A percentile compares a stretch with the other conserved stretches of the same genome.
Conservation (phyloP, 2,329 filamentous ascomycete species). For the Zelopaecilomyces penicillatus region DNA sequence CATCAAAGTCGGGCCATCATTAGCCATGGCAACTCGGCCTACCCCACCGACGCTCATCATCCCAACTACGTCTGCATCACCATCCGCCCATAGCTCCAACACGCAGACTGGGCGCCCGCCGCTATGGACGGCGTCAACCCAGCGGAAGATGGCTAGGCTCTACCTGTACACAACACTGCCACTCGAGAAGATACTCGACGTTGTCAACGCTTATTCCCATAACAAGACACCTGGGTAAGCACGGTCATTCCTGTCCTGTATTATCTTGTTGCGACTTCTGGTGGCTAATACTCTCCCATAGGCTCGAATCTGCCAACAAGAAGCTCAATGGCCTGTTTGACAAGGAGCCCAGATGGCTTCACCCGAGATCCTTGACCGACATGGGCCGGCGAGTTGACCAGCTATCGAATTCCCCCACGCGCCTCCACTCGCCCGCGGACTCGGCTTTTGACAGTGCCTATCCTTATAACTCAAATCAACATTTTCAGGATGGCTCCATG, state of each 20-base stretch:
- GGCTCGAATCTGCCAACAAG: constrained; percentile 51
- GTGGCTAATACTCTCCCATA: constrained; percentile 15
- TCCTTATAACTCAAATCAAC: no score
- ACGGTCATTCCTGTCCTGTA: background rate
- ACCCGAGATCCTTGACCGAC: constrained; percentile 41
- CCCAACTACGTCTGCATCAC: constrained; percentile 10
- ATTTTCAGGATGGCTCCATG: no score
- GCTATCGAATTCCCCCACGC: constrained; percentile 31
- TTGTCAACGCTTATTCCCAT: constrained; percentile 34
- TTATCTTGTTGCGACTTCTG: no score
- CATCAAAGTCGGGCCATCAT: background rate
- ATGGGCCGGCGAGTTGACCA: constrained; percentile 43
- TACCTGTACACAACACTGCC: constrained; percentile 49
- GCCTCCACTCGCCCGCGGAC: constrained; percentile 10
- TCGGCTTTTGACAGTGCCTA: background rate
- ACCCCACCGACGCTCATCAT: constrained; percentile 6
- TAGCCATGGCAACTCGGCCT: constrained; percentile 2
- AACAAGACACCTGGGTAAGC: constrained; percentile 40
- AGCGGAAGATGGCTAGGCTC: constrained; percentile 45
- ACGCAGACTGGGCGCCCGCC: constrained; percentile 41
- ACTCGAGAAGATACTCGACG: constrained; percentile 39
- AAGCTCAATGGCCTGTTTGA: constrained; percentile 48
- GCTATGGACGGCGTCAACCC: constrained; percentile 45
- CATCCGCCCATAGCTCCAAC: constrained; percentile 17
- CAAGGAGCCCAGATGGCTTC: constrained; percentile 50